Percentiles rank a stretch among this genome's conserved stretches.
These are phyloP conservation scores for Tieghemostelium lacteum DNA, from an alignment of 78 protist genomes.

Conservation along the genomic window DNA sequence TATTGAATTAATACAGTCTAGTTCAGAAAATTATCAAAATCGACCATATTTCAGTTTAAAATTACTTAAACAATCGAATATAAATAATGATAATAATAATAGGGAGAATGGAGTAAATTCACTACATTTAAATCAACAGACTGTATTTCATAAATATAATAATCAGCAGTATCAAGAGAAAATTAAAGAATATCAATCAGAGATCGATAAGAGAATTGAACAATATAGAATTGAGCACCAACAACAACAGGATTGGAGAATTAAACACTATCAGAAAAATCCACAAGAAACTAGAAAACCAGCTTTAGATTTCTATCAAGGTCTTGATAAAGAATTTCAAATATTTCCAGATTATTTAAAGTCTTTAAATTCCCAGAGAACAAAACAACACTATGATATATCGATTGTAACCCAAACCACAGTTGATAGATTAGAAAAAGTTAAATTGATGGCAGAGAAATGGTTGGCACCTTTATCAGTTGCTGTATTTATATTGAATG, in stretches of 20 bases:
- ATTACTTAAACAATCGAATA: too few species aligned
- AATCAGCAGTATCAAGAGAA: too few species aligned
- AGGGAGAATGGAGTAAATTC: too few species aligned
- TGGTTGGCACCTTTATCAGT: constrained; percentile 70
- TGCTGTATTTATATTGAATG: constrained; percentile 15
- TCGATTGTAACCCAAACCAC: constrained; percentile 58
- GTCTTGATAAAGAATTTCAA: neutral
- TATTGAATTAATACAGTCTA: too few species aligned
- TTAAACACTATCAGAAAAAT: neutral
- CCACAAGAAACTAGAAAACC: neutral
- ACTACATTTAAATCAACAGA: too few species aligned
- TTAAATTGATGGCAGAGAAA: constrained; percentile 45
- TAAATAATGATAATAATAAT: too few species aligned
- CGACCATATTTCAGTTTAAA: too few species aligned
- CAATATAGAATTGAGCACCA: neutral
- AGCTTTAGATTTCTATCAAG: neutral
- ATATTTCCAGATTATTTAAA: neutral
- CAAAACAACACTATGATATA: neutral
- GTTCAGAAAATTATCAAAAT: too few species aligned
- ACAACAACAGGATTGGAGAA: neutral
- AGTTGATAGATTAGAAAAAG: constrained; percentile 36
- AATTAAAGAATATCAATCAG: too few species aligned
- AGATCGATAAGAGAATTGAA: too few species aligned
- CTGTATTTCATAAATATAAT: too few species aligned
- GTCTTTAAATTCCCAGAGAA: neutral